phyloP scores from a whole-genome alignment of 495 filamentous ascomycete genomes.

The Cercophora scortea region DNA sequence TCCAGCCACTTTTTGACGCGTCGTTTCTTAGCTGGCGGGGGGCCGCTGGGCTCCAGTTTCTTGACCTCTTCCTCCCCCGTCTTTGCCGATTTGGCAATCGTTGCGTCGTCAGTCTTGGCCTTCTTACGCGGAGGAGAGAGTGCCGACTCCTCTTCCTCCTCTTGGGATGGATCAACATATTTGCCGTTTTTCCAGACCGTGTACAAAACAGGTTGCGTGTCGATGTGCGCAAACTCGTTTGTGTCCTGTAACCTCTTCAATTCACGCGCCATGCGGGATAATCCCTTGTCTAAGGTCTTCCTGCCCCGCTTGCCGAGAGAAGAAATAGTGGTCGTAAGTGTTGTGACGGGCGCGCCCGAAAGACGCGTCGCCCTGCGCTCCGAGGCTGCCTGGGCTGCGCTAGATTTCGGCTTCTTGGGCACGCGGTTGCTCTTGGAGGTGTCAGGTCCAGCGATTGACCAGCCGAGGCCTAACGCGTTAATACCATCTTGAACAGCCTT shows the following conservation, averaged over 20 bases:
- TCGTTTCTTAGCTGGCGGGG: conserved; percentile 25
- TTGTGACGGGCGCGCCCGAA: conserved; percentile 39
- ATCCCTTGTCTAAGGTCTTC: conserved; percentile 33
- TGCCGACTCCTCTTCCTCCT: conserved; percentile 12
- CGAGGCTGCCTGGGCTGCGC: conserved; percentile 19
- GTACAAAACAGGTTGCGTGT: conserved; percentile 39
- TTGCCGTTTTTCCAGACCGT: conserved; percentile 51
- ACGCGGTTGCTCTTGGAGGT: conserved; percentile 23
- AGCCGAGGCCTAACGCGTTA: conserved; percentile 17
- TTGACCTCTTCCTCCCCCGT: background rate
- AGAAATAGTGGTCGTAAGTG: conserved; percentile 34
- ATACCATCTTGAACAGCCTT: background rate
- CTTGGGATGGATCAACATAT: conserved; percentile 24
- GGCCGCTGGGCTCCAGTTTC: conserved; percentile 12
- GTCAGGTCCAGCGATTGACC: conserved; percentile 8
- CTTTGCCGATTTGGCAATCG: background rate
- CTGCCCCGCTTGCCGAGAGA: conserved; percentile 36
- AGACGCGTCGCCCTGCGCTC: conserved; percentile 30
- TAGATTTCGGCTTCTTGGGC: conserved; percentile 21
- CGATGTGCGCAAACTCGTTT: conserved; percentile 45
- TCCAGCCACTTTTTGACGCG: conserved; percentile 65
- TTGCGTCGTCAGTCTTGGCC: conserved; percentile 26
- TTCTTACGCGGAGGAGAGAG: conserved; percentile 30
- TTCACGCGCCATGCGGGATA: conserved; percentile 32
- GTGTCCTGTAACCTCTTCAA: conserved; percentile 43